Conservation (phyloP, 2,329 filamentous ascomycete species). For the Sporothrix variecibatus region DNA sequence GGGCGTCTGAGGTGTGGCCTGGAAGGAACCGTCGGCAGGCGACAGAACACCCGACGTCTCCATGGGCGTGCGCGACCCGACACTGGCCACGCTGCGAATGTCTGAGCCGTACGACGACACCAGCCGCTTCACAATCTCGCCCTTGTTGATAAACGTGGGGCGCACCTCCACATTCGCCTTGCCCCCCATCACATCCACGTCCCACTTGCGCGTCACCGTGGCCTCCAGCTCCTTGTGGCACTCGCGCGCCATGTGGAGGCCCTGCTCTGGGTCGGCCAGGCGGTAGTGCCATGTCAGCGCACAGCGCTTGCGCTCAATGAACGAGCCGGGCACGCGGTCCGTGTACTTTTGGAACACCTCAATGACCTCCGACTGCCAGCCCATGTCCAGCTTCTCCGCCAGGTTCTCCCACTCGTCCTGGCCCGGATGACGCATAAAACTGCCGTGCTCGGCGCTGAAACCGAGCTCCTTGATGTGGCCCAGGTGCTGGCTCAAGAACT, state of each 20-base stretch:
- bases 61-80: constrained; percentile 26
- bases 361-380: constrained; percentile 85
- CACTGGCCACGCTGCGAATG: constrained; percentile 36
- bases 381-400: constrained; percentile 84
- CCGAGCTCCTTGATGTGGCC: constrained; percentile 88
- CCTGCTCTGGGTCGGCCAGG: constrained; percentile 82
- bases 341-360: constrained; percentile 86
- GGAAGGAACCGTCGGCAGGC: neutral
- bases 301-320: constrained; percentile 91
- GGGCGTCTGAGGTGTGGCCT: constrained; percentile 40
- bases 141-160: constrained; percentile 98
- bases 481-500: constrained; percentile 86
- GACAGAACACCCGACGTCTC: constrained; percentile 1
- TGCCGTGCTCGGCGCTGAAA: constrained; percentile 96
- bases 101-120: constrained; percentile 69
- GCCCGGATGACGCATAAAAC: constrained; percentile 84
- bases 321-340: constrained; percentile 82
- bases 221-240: constrained; percentile 80
- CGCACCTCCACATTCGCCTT: constrained; percentile 97
- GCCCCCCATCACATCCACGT: constrained; percentile 94
- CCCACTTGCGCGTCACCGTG: constrained; percentile 75
- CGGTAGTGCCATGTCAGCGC: constrained; percentile 98
- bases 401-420: constrained; percentile 83
- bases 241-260: constrained; percentile 74
- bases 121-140: constrained; percentile 85